These are phyloP conservation scores for Didymella pomorum DNA, from an alignment of 2,329 filamentous ascomycete species.

Conservation along the genomic window DNA sequence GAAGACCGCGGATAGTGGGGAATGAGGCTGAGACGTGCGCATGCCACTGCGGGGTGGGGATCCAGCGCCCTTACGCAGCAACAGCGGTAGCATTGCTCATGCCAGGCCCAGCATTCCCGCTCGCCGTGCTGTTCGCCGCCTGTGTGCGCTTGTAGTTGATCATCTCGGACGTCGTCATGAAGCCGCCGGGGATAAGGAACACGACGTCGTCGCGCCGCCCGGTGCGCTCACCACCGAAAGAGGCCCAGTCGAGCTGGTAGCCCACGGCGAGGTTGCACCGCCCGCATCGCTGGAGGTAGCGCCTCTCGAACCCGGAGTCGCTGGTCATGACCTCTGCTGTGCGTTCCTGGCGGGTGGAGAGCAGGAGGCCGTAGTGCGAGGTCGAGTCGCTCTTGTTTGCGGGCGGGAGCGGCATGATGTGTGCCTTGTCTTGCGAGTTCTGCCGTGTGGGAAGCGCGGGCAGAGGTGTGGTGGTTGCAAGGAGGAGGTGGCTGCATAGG, in stretches of 20 bases:
- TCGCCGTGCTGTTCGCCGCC: constrained; percentile 13
- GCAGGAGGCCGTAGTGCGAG: constrained; percentile 60
- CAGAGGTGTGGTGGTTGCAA: constrained; percentile 66
- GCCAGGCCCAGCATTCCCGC: constrained; percentile 6
- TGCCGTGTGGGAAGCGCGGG: constrained; percentile 61
- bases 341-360: constrained; percentile 58
- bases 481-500: constrained; percentile 70
- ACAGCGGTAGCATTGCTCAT: constrained; percentile 26
- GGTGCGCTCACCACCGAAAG: constrained; percentile 50
- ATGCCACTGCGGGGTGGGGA: neutral
- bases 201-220: constrained; percentile 58
- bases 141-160: constrained; percentile 48
- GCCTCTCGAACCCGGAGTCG: constrained; percentile 73
- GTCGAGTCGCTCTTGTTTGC: constrained; percentile 26
- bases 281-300: constrained; percentile 65
- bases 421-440: constrained; percentile 60
- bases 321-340: constrained; percentile 62
- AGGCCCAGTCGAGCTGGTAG: constrained; percentile 66
- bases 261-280: constrained; percentile 68
- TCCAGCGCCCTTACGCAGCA: constrained; percentile 26
- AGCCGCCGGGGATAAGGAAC: constrained; percentile 67
- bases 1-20: constrained; percentile 9
- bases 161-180: constrained; percentile 67
- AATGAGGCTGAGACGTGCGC: constrained; percentile 14
- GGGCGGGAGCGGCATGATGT: constrained; percentile 65